phyloP scores from a whole-genome alignment of 2,329 filamentous ascomycete species.

The Alternaria incomplexa region DNA sequence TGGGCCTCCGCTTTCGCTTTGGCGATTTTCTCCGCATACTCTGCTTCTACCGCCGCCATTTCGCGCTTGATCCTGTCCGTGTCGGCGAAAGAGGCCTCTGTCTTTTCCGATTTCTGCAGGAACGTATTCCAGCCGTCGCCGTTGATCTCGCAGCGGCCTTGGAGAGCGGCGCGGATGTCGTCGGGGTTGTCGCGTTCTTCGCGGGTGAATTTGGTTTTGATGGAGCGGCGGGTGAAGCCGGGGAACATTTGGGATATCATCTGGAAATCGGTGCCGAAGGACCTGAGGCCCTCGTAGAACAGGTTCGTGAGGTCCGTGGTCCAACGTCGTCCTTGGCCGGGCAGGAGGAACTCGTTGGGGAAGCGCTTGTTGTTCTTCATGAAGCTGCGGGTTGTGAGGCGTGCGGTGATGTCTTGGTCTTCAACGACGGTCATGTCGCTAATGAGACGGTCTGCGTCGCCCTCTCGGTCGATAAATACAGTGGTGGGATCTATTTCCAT shows the following conservation, averaged over 20 bases:
- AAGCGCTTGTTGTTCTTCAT: slow-evolving; percentile 64
- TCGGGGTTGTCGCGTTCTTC: slow-evolving; percentile 73
- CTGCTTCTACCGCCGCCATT: slow-evolving; percentile 29
- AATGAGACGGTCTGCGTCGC: slow-evolving; percentile 62
- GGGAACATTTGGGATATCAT: slow-evolving; percentile 80
- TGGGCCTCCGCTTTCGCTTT: slow-evolving; percentile 40
- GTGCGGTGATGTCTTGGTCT: slow-evolving; percentile 78
- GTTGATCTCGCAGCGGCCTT: slow-evolving; percentile 44
- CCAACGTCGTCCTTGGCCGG: slow-evolving; percentile 63
- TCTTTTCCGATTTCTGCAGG: slow-evolving; percentile 38
- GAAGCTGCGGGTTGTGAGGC: slow-evolving; percentile 73
- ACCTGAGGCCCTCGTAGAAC: slow-evolving; percentile 76
- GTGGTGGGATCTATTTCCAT: slow-evolving; percentile 74
- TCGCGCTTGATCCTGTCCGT: slow-evolving; percentile 43
- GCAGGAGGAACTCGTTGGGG: slow-evolving; percentile 53
- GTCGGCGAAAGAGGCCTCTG: slow-evolving; percentile 47
- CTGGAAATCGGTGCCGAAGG: slow-evolving; percentile 84
- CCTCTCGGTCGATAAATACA: slow-evolving; percentile 71
- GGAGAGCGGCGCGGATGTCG: slow-evolving; percentile 69
- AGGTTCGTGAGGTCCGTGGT: slow-evolving; percentile 71
- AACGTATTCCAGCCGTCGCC: slow-evolving; percentile 49
- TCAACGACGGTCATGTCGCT: slow-evolving; percentile 68
- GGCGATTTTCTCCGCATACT: slow-evolving; percentile 45
- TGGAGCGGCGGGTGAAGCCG: slow-evolving; percentile 71
- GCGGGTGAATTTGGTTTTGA: slow-evolving; percentile 83